Percentiles rank a stretch among this genome's conserved stretches.
Evolutionary conservation across 2,329 filamentous ascomycete species (phyloP).

Genomic region (Fusarium redolens): DNA sequence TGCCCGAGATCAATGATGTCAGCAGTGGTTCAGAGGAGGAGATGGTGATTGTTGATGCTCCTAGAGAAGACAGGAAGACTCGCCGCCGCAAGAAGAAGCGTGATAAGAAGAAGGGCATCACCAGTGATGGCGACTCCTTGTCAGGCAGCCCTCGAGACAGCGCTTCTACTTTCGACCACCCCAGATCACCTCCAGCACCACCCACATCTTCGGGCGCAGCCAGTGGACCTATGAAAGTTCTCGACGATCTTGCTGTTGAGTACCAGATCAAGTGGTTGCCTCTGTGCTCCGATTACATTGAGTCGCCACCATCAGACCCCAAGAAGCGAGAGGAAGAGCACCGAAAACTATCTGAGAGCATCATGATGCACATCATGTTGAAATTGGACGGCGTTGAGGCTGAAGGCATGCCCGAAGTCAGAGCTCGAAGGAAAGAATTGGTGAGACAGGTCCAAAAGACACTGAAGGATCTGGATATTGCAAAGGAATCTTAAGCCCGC

Average conservation of each 20-base stretch:
- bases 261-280: constrained; percentile 75
- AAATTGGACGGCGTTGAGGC: constrained; percentile 83
- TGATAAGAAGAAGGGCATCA: constrained; percentile 44
- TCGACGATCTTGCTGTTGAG: constrained; percentile 73
- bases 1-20: constrained; percentile 54
- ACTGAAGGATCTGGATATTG: constrained; percentile 71
- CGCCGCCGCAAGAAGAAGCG: constrained; percentile 59
- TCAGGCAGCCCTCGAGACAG: constrained; percentile 60
- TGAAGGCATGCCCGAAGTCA: constrained; percentile 73
- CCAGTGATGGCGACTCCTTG: constrained; percentile 51
- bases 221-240: constrained; percentile 62
- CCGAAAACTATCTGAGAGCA: constrained; percentile 78
- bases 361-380: constrained; percentile 79
- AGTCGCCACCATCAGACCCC: constrained; percentile 70
- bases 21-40: constrained; percentile 56
- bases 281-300: constrained; percentile 70
- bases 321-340: constrained; percentile 80
- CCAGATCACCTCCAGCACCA: constrained; percentile 40
- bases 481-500: constrained; percentile 42
- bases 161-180: constrained; percentile 52
- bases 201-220: constrained; percentile 45
- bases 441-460: constrained; percentile 78
- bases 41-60: constrained; percentile 58
- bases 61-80: constrained; percentile 49
- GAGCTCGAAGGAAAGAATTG: constrained; percentile 75